Evolutionary conservation across 768 basidiomycete genomes (phyloP), one percentile per base, ranked within the genome.

Genomic region (Galerina sulciceps): DNA sequence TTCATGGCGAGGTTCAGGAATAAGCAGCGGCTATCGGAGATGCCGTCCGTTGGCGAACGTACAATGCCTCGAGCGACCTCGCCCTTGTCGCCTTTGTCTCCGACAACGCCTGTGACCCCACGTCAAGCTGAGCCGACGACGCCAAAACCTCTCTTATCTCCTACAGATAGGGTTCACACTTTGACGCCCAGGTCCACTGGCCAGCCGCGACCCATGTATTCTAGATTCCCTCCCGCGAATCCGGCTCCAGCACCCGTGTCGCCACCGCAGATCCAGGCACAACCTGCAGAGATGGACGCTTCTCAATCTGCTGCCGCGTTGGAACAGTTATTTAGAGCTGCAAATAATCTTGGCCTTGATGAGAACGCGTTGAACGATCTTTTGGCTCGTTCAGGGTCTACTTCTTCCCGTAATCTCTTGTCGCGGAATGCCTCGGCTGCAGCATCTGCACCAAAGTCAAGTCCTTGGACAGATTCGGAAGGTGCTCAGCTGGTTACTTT

Each of bases 1-100:
- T 88, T 94, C 71, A 92, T 94, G 84, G 84, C 90, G 26, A 85
- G 89, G 31, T 90, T 93, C 69, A 82, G 90, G 35, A 82, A 81
- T 60, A 81, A 80, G 59, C 78, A 77, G 53, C 69, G 78, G 20
- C 65, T 73, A 45, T 67, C 69, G 10, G 79, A 79, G 60, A 59
- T 69, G 22, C 65, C 73, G 1, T 55, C 67, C 37, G 65, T 72
- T 14, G 61, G 69, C 36, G 75, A 75, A 37, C 65, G 64, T 11
- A 45, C 58, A 14, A 65, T 71, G 10, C 73, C 77, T 6, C 73
- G 74, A n/a, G 67, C 71, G 23, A 62, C 67, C 17, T 64, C 69
- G 22, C 66, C 63, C n/a, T 49, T 62, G 6, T 60, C 67, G 31
- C 26, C 26, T 31, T 31, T 31, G 26, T 65, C 73, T 10, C 65